Evolutionary conservation across 2,329 filamentous ascomycete genomes (phyloP).

Genomic region (Sporothrix pallida): DNA sequence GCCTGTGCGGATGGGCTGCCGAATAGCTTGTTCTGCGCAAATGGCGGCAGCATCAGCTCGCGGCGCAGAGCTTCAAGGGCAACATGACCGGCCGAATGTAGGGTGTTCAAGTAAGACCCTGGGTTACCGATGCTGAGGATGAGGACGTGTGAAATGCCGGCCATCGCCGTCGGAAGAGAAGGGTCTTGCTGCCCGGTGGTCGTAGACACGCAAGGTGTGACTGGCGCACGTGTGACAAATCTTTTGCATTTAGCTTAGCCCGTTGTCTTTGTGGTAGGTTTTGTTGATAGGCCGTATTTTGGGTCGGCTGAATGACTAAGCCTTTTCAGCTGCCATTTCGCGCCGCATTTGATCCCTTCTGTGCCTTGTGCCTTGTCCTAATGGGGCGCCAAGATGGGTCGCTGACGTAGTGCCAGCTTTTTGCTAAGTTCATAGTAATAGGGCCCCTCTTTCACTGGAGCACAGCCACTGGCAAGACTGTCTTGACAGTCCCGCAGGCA

Average conservation of each 20-base stretch:
- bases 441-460: conserved; percentile 16
- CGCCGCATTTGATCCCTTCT: not conserved
- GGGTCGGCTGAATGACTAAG: conserved; percentile 10
- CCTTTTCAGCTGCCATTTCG: not conserved
- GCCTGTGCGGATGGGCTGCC: conserved; percentile 59
- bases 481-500: not conserved
- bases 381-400: conserved; percentile 23
- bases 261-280: not conserved
- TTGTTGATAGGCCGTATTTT: not conserved
- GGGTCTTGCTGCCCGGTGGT: conserved; percentile 3
- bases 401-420: conserved; percentile 27
- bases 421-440: not conserved
- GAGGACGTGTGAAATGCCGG: conserved; percentile 61
- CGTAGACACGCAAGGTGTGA: conserved; percentile 1
- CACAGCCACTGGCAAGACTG: conserved; percentile 27
- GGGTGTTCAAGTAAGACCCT: conserved; percentile 72
- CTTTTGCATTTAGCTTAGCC: conserved; percentile 3
- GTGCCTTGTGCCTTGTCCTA: not conserved
- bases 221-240: not conserved
- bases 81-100: conserved; percentile 87
- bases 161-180: conserved; percentile 36
- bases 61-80: conserved; percentile 68
- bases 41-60: conserved; percentile 57
- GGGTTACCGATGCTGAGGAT: conserved; percentile 90
- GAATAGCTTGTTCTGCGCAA: conserved; percentile 51